These are phyloP conservation scores for Suillus cothurnatus DNA, from an alignment of 768 basidiomycete species.

Conservation along the genomic window DNA sequence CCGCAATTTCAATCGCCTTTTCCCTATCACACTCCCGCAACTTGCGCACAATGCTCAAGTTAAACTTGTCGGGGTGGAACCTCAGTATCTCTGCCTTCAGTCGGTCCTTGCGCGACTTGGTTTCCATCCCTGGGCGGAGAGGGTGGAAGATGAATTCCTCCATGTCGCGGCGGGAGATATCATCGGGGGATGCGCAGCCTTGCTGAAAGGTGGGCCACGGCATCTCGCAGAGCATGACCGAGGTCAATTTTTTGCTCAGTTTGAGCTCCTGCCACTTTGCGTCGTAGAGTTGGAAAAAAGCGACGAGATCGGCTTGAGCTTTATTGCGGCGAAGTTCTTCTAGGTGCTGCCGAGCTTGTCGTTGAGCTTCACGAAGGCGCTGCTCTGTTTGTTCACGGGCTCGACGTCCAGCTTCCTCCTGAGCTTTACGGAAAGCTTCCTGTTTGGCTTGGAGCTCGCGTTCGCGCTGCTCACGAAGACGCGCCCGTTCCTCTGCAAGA, in stretches of 20 bases:
- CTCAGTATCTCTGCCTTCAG: conserved; percentile 47
- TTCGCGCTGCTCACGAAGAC: too few relatives aligned
- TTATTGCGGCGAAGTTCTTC: conserved; percentile 19
- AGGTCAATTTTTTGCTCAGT: conserved; percentile 13
- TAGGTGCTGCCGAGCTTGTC: conserved; percentile 1
- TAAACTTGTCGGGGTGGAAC: conserved; percentile 61
- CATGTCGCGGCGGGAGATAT: conserved; percentile 40
- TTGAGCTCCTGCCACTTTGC: conserved; percentile 41
- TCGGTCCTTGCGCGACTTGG: conserved; percentile 37
- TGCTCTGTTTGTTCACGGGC: conserved; percentile 17
- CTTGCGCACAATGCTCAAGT: conserved; percentile 36
- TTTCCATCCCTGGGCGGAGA: conserved; percentile 28
- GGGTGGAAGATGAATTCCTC: conserved; percentile 43
- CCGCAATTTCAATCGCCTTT: conserved; percentile 39
- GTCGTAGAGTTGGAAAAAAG: conserved; percentile 31
- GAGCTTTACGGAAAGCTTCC: conserved; percentile 11
- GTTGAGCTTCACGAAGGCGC: conserved; percentile 13
- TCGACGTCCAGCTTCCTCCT: conserved; percentile 21
- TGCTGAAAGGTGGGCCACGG: conserved; percentile 48
- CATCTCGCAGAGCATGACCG: conserved; percentile 38
- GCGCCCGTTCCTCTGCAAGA: conserved; percentile 19
- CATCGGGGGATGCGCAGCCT: conserved; percentile 19
- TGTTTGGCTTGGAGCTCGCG: conserved; percentile 22
- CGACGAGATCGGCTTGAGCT: conserved; percentile 10
- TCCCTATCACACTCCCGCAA: conserved; percentile 36